These are phyloP conservation scores for Vicia villosa DNA, from an alignment of 306 rosid species.

Conservation along the genomic window DNA sequence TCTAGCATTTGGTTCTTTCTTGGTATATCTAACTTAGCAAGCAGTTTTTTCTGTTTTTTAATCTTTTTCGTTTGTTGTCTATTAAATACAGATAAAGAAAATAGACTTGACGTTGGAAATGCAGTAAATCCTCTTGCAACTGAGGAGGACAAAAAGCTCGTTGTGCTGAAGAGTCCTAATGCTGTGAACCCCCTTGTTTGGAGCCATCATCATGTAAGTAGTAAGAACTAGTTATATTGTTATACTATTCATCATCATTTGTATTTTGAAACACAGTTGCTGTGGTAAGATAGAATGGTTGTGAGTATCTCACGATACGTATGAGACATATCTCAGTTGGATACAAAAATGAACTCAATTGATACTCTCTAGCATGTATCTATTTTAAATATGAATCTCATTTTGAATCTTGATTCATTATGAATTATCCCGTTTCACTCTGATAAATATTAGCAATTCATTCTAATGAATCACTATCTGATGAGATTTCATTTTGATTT, in stretches of 20 bases:
- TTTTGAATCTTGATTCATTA: neutral
- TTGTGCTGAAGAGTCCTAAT: slow-evolving; percentile 80
- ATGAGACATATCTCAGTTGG: neutral
- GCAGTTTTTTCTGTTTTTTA: neutral
- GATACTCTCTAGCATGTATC: neutral
- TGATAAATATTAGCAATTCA: neutral
- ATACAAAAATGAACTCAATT: neutral
- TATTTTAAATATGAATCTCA: neutral
- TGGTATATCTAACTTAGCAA: slow-evolving; percentile 18
- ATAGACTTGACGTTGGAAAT: slow-evolving; percentile 69
- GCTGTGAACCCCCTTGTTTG: slow-evolving; percentile 88
- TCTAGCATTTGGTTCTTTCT: slow-evolving; percentile 22
- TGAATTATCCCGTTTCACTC: neutral
- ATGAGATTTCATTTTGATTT: slow-evolving; percentile 31
- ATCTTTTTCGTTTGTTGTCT: neutral
- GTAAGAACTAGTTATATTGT: neutral
- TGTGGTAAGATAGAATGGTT: slow-evolving; percentile 1
- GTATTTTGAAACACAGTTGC: slow-evolving; percentile 12
- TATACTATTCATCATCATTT: neutral
- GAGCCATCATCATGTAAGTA: slow-evolving; percentile 69
- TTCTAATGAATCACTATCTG: slow-evolving; percentile 16
- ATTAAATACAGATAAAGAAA: slow-evolving; percentile 57
- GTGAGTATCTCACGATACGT: neutral
- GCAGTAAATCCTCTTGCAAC: slow-evolving; percentile 67
- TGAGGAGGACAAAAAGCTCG: slow-evolving; percentile 76